Evolutionary conservation across 2,329 filamentous ascomycete genomes (phyloP).

Genomic region (Xylaria sp.): DNA sequence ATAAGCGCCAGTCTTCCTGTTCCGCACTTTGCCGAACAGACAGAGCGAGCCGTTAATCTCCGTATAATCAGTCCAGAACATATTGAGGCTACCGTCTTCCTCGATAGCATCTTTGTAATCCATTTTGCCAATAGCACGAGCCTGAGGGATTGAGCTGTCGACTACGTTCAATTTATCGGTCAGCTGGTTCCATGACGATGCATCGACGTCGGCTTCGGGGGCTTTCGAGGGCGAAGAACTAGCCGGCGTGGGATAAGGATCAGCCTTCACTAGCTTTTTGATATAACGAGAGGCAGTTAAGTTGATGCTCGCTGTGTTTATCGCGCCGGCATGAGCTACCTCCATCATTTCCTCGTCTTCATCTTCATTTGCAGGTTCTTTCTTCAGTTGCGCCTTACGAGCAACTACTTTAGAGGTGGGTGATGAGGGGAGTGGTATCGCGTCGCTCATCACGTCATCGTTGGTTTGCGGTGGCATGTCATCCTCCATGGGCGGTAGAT

Average conservation of each 20-base stretch:
- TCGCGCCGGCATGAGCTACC: conserved; percentile 78
- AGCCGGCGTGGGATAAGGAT: conserved; percentile 73
- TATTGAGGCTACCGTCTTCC: conserved; percentile 87
- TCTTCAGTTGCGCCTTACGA: conserved; percentile 69
- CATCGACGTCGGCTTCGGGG: conserved; percentile 71
- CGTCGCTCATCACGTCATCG: conserved; percentile 83
- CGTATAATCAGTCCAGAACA: conserved; percentile 98
- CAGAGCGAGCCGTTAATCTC: conserved; percentile 92
- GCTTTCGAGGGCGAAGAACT: conserved; percentile 79
- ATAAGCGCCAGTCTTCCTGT: conserved; percentile 81
- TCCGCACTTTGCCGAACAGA: conserved; percentile 94
- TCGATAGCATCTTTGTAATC: conserved; percentile 88
- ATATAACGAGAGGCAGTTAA: conserved; percentile 81
- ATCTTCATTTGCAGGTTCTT: conserved; percentile 66
- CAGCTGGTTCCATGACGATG: conserved; percentile 88
- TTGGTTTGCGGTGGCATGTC: conserved; percentile 55
- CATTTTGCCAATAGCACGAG: conserved; percentile 78
- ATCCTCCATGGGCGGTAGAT: conserved; percentile 67
- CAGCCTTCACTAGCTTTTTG: conserved; percentile 76
- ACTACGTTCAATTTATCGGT: conserved; percentile 87
- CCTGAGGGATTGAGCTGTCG: conserved; percentile 74
- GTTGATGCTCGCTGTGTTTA: conserved; percentile 79
- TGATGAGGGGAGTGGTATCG: conserved; percentile 76
- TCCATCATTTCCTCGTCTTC: conserved; percentile 89
- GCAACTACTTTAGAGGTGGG: conserved; percentile 82